Evolutionary conservation across 202 grass and related monocot species (phyloP), one percentile per base, ranked within the genome.

Genomic region (Saccharum hybrid): DNA sequence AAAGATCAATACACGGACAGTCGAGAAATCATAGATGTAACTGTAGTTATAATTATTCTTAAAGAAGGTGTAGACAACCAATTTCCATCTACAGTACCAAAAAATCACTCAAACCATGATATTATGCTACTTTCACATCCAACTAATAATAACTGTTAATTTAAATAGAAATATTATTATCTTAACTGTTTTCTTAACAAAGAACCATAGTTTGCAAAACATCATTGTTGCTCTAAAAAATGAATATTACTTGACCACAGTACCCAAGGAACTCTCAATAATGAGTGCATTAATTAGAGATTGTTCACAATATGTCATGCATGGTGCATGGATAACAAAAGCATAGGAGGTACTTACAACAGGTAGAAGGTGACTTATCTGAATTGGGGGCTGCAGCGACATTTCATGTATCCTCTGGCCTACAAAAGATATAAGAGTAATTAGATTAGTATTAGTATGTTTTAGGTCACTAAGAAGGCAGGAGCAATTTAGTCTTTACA

Each of bases 381-480:
- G 73, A 43, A 92, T 34, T 70, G 96, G 96, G 79, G 89, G 79
- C 68, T 94, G 96, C 77, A 96, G 66, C 51, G 87, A 88, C 96
- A 98, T 96, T 71, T 91, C 86, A 57, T 96, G 93, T 72, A 96
- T 66, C 81, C 96, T 89, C 89, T 96, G 93, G 68, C 96, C 96
- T 98, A 88, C 80, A 83, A 46, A 84, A 64, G 16, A 85, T 22
- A 63, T 15, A 76, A 74, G 30, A 84, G 60, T 16, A 72, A 78
- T 61, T 28, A 33, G 65, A 23, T 82, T 82, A 67, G 72, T 72
- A 23, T 82, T 82, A 67, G 72, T 72, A 54, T 31, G 65, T 37
- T 66, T n/a, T 68, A 40, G 1, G 30, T 65, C 7, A 19, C 19
- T 54, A 83, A 78, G 68, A 92, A 42, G 18, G 84, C 21, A 84